Percentiles rank a stretch among this genome's conserved stretches.
These are phyloP conservation scores for Hypomyces rosellus DNA, from an alignment of 2,329 filamentous ascomycete species.

Conservation along the genomic window DNA sequence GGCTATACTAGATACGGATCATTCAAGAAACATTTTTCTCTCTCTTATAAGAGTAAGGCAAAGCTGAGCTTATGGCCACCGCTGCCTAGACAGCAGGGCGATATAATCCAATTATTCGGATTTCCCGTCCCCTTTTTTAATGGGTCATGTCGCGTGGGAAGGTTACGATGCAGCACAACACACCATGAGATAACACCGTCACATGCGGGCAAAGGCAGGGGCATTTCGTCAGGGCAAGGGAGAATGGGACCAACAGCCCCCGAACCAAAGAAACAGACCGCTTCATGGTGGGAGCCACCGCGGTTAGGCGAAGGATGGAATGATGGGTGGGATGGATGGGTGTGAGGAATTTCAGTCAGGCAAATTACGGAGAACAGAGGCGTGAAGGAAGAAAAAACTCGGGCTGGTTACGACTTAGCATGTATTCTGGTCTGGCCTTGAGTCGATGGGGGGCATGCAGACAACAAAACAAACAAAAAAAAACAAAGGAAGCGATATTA, in stretches of 20 bases:
- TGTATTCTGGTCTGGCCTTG: background rate
- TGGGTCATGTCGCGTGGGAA: too few species aligned
- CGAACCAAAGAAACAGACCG: too few species aligned
- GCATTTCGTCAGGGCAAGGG: too few species aligned
- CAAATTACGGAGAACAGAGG: background rate
- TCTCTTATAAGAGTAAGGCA: too few species aligned
- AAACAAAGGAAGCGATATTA: constrained; percentile 5
- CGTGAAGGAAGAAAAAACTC: background rate
- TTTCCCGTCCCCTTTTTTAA: too few species aligned
- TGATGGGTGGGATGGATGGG: background rate
- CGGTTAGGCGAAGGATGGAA: background rate
- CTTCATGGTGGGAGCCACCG: background rate
- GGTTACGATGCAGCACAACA: background rate
- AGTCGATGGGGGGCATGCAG: constrained; percentile 2
- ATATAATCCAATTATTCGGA: too few species aligned
- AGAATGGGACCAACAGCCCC: too few species aligned
- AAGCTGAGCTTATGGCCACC: too few species aligned
- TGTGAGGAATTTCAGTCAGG: background rate
- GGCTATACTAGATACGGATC: background rate
- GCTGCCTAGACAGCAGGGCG: too few species aligned
- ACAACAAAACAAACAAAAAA: background rate
- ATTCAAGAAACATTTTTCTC: background rate
- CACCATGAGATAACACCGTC: background rate
- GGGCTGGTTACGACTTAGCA: background rate
- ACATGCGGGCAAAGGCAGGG: background rate